phyloP scores from a whole-genome alignment of 257 asterid species.

The Scutellaria galericulata region DNA sequence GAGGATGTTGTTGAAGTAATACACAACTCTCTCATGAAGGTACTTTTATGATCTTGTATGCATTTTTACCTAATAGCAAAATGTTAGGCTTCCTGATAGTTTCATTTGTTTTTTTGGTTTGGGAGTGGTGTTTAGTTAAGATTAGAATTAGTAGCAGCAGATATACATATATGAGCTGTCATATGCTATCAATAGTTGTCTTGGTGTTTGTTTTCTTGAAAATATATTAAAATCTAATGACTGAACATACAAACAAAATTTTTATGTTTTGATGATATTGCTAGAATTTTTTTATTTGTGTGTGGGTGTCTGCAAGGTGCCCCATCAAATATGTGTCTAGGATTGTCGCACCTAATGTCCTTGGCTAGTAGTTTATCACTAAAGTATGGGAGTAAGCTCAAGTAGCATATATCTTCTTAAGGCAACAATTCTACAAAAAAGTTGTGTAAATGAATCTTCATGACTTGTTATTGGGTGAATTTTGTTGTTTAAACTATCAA shows the following conservation, averaged over 20 bases:
- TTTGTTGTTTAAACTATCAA: constrained; percentile 1
- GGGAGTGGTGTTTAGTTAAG: constrained; percentile 9
- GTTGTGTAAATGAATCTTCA: constrained; percentile 9
- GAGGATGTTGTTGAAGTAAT: constrained; percentile 93
- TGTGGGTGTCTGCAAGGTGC: constrained; percentile 13
- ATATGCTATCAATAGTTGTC: background rate
- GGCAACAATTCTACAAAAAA: constrained; percentile 21
- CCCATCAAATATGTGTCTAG: constrained; percentile 9
- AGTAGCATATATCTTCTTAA: constrained; percentile 10
- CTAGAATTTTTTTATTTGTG: background rate
- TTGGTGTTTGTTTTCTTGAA: background rate
- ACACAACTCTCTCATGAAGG: constrained; percentile 87
- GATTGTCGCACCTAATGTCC: background rate
- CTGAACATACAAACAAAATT: background rate
- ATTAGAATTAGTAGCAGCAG: constrained; percentile 8
- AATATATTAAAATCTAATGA: background rate
- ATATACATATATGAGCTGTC: background rate
- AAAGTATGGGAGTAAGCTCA: background rate
- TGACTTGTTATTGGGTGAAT: constrained; percentile 22
- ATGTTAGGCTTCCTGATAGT: constrained; percentile 17
- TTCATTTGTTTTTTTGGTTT: constrained; percentile 18
- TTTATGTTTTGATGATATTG: background rate
- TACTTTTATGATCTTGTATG: constrained; percentile 38
- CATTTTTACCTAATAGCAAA: constrained; percentile 25
- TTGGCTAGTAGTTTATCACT: constrained; percentile 19